Conservation (phyloP, 257 asterid species). For the Gentiana dahurica region DNA sequence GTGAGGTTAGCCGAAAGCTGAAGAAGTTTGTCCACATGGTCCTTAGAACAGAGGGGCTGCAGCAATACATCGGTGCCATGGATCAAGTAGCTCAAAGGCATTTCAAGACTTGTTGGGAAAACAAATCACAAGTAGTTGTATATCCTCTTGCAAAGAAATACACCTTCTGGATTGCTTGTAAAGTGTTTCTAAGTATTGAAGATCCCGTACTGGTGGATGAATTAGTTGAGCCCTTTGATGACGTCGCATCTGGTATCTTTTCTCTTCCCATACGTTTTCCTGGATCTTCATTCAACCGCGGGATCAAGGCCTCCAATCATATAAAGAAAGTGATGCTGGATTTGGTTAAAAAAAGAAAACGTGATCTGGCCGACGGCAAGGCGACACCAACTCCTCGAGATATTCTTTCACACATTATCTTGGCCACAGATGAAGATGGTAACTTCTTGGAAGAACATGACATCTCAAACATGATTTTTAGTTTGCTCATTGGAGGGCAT, state of each 20-base stretch:
- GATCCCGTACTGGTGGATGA: constrained; percentile 33
- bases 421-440: constrained; percentile 44
- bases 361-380: constrained; percentile 27
- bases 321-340: constrained; percentile 32
- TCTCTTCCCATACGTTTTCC: constrained; percentile 50
- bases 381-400: constrained; percentile 38
- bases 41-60: too few relatives aligned
- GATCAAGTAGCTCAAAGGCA: too few relatives aligned
- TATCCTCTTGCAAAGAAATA: constrained; percentile 16
- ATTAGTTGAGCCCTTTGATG: constrained; percentile 41
- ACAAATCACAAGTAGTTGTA: too few relatives aligned
- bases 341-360: constrained; percentile 45
- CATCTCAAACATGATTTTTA: constrained; percentile 46
- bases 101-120: too few relatives aligned
- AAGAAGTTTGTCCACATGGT: too few relatives aligned
- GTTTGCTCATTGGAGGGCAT: constrained; percentile 72
- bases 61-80: too few relatives aligned
- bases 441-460: constrained; percentile 50
- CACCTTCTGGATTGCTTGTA: constrained; percentile 67
- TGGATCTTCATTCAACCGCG: constrained; percentile 50
- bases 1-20: too few relatives aligned
- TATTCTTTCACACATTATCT: constrained; percentile 64
- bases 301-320: constrained; percentile 35
- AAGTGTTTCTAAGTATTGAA: constrained; percentile 64
- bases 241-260: constrained; percentile 53